These are phyloP conservation scores for Metarhizium humberi DNA, from an alignment of 2,329 filamentous ascomycete genomes.

Conservation along the genomic window DNA sequence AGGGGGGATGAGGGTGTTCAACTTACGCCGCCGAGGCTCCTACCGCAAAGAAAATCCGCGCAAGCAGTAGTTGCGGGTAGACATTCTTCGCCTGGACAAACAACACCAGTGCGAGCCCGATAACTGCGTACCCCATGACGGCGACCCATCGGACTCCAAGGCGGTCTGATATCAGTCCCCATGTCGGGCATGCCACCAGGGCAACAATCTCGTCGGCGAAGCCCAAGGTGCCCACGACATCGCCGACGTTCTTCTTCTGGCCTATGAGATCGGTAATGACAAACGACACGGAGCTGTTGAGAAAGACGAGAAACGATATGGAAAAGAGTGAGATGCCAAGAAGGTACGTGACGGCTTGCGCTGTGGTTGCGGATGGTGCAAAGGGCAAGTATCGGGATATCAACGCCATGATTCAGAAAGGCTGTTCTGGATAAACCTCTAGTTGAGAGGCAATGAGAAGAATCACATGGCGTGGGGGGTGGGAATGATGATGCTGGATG, in stretches of 20 bases:
- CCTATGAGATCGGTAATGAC: slow-evolving; percentile 77
- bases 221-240: slow-evolving; percentile 75
- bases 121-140: slow-evolving; percentile 71
- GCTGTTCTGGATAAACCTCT: slow-evolving; percentile 4
- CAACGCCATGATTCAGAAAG: slow-evolving; percentile 20
- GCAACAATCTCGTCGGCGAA: slow-evolving; percentile 80
- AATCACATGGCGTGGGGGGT: slow-evolving; percentile 8
- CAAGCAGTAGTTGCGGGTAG: slow-evolving; percentile 80
- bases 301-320: slow-evolving; percentile 83
- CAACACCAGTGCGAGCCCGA: slow-evolving; percentile 65
- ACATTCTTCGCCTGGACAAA: slow-evolving; percentile 82
- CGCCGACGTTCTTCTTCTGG: slow-evolving; percentile 61
- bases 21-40: slow-evolving; percentile 79
- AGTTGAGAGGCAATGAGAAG: slow-evolving; percentile 3
- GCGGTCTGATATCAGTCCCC: slow-evolving; percentile 70
- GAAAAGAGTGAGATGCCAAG: slow-evolving; percentile 76
- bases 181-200: slow-evolving; percentile 68
- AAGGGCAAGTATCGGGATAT: slow-evolving; percentile 46
- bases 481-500: neutral
- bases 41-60: slow-evolving; percentile 77
- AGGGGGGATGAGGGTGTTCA: too few relatives aligned
- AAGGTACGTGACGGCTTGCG: slow-evolving; percentile 65
- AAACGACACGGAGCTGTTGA: slow-evolving; percentile 77
- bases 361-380: slow-evolving; percentile 46
- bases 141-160: slow-evolving; percentile 65